These are phyloP conservation scores for Populus hybrid DNA, from an alignment of 441 rosid genomes.

Conservation along the genomic window DNA sequence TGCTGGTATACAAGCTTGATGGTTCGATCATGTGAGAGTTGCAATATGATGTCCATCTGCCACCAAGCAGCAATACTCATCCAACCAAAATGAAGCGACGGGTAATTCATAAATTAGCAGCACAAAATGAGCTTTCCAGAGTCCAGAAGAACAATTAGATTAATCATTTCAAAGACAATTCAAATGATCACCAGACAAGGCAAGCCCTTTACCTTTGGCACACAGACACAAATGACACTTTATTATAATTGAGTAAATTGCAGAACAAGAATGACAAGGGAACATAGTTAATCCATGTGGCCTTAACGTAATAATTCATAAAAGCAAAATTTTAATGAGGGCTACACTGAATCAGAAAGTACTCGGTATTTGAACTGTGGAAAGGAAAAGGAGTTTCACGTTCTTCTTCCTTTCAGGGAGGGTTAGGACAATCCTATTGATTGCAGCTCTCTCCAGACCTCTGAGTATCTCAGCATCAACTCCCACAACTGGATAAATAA, in stretches of 20 bases:
- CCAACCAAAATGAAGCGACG: background rate
- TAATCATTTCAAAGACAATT: background rate
- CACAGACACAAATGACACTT: background rate
- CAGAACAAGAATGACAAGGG: background rate
- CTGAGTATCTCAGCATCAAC: background rate
- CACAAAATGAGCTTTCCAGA: background rate
- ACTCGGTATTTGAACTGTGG: background rate
- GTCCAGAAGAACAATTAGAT: background rate
- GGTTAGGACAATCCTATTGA: too few relatives aligned
- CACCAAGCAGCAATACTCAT: background rate
- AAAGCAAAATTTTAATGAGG: background rate
- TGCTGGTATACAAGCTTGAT: slow-evolving; percentile 58
- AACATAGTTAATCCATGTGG: background rate
- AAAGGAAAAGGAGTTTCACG: too few relatives aligned
- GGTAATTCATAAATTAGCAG: background rate
- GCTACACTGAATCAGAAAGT: background rate
- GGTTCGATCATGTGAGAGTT: slow-evolving; percentile 52
- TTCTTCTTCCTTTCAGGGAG: too few relatives aligned
- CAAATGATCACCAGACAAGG: background rate
- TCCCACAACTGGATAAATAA: background rate
- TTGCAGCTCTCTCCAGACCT: too few relatives aligned
- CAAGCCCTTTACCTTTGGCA: background rate
- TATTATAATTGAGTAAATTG: background rate
- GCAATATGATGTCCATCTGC: slow-evolving; percentile 49
- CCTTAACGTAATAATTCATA: background rate